Base-by-base conservation (phyloP, 257 asterid genomes). In the Fraxinus excelsior region DNA sequence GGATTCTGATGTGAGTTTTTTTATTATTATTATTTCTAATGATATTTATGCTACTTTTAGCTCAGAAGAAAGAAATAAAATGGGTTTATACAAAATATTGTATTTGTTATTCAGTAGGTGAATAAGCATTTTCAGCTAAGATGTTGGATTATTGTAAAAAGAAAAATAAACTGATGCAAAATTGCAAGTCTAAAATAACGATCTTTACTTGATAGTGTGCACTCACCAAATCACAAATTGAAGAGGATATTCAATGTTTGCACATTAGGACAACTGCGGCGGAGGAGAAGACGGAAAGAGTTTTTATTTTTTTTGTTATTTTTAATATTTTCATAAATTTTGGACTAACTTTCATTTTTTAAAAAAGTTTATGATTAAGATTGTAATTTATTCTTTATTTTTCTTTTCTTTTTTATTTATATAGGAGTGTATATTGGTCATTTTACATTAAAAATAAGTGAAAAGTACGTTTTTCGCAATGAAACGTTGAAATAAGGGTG, bases 1-100 rank as follows among this genome's bases (percentile, higher is more conserved):
- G 84, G 85, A 51, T 76, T 82, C 89, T 64, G 93, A 90, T 46
- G 97, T 94, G 83, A 79, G 96, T 29, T 74, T 82, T 58, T 38
- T 68, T 32, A 0, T 34, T 7, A n/a, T 68, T n/a, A 38, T 34
- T 66, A 4, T 4, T 38, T 26, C 28, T 67, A 60, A 56, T 53
- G 42, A 56, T 34, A 19, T 7, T 72, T 73, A 11, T 19, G 21
- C 18, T 76, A 53, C 46, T 44, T 51, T 37, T 76, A 46, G 46
- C 73, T 75, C 67, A 2, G 72, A 23, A 18, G 42, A 16, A 74
- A 38, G 40, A 12, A 58, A 19, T 21, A 11, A 5, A 62, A 34
- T 72, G 16, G 49, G 53, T 67, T 23, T 8, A 21, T 62, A 14
- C 19, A 11, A 26, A 35, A 62, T 10, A 62, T 62, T n/a, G 26